Percentiles rank a stretch among this genome's conserved stretches.
phyloP scores from a whole-genome alignment of 768 basidiomycete species.

The Erythrobasidium yunnanense region DNA sequence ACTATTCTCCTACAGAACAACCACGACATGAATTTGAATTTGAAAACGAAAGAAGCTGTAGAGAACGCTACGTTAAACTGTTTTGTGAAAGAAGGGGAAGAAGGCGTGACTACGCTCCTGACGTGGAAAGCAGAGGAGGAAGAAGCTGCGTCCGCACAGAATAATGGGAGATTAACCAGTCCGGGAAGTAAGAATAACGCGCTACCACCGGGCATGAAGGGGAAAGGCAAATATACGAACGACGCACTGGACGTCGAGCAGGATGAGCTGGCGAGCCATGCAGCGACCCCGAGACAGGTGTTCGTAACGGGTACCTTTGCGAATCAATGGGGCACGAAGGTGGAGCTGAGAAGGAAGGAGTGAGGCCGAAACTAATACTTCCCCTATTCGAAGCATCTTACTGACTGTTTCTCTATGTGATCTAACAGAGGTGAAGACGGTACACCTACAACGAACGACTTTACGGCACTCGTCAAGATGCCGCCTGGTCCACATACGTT shows the following conservation, averaged over 20 bases:
- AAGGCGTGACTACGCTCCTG: conserved; percentile 37
- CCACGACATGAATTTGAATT: too few relatives aligned
- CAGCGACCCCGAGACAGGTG: conserved; percentile 33
- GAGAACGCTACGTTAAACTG: conserved; percentile 36
- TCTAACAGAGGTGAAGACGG: neutral
- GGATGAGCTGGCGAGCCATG: neutral
- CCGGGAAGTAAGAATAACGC: too few relatives aligned
- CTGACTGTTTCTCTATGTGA: neutral
- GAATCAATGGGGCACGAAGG: conserved; percentile 38
- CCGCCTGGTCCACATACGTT: conserved; percentile 85
- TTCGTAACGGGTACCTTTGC: conserved; percentile 39
- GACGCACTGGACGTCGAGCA: conserved; percentile 5
- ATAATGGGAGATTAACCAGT: too few relatives aligned
- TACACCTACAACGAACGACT: conserved; percentile 31
- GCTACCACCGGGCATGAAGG: neutral
- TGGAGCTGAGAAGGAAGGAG: conserved; percentile 37
- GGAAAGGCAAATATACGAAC: neutral
- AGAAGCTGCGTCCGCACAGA: neutral
- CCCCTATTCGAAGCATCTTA: neutral
- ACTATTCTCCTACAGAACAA: conserved; percentile 1
- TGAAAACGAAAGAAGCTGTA: conserved; percentile 24
- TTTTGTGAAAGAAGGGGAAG: conserved; percentile 34
- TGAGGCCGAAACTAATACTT: conserved; percentile 9
- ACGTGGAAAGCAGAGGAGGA: conserved; percentile 33
- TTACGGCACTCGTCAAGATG: conserved; percentile 44